Evolutionary conservation across 192 early-diverging fungal genomes (phyloP).

Genomic region (Mortierella hygrophila): DNA sequence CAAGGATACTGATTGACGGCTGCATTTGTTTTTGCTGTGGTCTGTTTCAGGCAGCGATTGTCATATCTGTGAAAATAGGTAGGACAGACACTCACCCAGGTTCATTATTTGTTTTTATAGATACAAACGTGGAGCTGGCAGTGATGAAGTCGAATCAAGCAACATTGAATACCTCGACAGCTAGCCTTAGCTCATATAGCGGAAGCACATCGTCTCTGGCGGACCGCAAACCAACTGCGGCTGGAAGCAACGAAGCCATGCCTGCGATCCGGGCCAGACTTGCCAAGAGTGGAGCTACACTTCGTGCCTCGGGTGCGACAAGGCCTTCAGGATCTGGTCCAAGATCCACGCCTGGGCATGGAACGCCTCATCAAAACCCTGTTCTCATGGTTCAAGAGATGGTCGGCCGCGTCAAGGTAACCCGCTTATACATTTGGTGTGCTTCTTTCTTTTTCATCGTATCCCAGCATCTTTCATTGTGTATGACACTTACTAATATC

Average conservation of each 20-base stretch:
- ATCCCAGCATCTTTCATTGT: not conserved
- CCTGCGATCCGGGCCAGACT: slow-evolving; percentile 50
- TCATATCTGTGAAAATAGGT: not conserved
- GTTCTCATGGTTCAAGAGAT: slow-evolving; percentile 82
- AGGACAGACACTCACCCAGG: not conserved
- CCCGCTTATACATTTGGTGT: not conserved
- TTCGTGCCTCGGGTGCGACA: not conserved
- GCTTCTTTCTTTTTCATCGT: not conserved
- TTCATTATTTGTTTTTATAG: slow-evolving; percentile 30
- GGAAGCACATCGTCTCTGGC: slow-evolving; percentile 35
- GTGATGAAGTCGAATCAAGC: slow-evolving; percentile 63
- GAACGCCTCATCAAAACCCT: slow-evolving; percentile 64
- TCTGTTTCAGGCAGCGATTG: not conserved
- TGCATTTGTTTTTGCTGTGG: not conserved
- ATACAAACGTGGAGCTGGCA: slow-evolving; percentile 66
- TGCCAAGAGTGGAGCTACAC: slow-evolving; percentile 26
- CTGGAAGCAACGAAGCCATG: slow-evolving; percentile 51
- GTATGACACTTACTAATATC: not conserved
- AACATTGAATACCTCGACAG: slow-evolving; percentile 24
- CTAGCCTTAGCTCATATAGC: slow-evolving; percentile 34
- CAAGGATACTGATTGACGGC: too few species aligned
- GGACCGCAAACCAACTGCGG: slow-evolving; percentile 26
- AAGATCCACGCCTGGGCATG: not conserved
- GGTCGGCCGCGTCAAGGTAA: slow-evolving; percentile 81
- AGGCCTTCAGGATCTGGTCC: slow-evolving; percentile 4